phyloP scores from a whole-genome alignment of 2,329 filamentous ascomycete genomes.

The Byssochlamys sp. region DNA sequence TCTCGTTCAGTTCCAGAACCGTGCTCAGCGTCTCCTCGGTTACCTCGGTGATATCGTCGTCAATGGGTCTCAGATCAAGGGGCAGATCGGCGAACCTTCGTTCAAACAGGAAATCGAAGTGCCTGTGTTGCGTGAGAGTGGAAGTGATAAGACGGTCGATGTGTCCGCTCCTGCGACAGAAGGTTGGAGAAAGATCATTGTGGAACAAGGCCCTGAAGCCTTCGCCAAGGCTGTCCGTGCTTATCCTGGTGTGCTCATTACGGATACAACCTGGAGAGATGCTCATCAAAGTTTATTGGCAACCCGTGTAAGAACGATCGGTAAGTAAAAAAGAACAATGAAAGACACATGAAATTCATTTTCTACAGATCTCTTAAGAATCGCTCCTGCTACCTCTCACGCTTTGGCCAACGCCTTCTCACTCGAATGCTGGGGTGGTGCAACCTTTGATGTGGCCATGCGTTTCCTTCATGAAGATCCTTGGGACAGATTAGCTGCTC shows the following conservation, averaged over 20 bases:
- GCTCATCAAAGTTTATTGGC: conserved; percentile 94
- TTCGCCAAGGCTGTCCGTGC: conserved; percentile 89
- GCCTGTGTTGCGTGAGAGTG: conserved; percentile 60
- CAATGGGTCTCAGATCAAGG: conserved; percentile 99
- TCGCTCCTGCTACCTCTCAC: conserved; percentile 91
- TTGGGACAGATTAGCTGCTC: conserved; percentile 91
- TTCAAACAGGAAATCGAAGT: conserved; percentile 88
- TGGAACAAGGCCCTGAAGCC: conserved; percentile 77
- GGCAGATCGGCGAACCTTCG: conserved; percentile 94
- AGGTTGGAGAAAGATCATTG: conserved; percentile 84
- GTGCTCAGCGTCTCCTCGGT: conserved; percentile 88
- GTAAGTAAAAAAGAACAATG: no score
- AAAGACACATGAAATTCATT: no score
- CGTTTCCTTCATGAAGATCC: conserved; percentile 98
- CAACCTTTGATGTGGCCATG: conserved; percentile 97
- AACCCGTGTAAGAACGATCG: conserved; percentile 87
- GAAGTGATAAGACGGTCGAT: conserved; percentile 67
- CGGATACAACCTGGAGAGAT: conserved; percentile 99
- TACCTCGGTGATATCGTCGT: conserved; percentile 94
- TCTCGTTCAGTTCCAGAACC: conserved; percentile 90
- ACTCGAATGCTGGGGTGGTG: conserved; percentile 96
- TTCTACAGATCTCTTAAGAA: conserved; percentile 90
- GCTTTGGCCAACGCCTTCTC: conserved; percentile 85
- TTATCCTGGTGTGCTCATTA: conserved; percentile 90
- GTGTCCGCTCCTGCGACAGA: conserved; percentile 60